Evolutionary conservation across 176 grass and related monocot genomes (phyloP), one percentile per base, ranked within the genome.

Genomic region (Phragmites australis): DNA sequence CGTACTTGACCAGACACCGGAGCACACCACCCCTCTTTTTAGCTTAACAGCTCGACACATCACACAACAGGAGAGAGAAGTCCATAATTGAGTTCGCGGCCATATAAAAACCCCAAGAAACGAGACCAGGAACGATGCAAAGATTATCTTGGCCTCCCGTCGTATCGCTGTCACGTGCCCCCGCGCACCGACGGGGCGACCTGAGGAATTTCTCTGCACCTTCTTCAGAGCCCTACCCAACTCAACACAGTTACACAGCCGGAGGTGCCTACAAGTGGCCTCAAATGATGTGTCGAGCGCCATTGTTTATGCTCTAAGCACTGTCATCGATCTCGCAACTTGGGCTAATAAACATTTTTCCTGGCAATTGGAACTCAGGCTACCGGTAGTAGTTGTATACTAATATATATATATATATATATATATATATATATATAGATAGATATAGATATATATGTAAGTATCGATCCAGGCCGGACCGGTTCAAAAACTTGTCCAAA

Each of bases 81-180:
- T 45, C 53, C 31, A 55, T 81, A 76, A 70, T 85, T 55, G 87
- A 84, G 61, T 1, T 82, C 21, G 40, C 48, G 68, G 51, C 78
- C 19, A 58, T 81, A 77, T 46, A 73, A 80, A 69, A 81, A 25
- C 17, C 15, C 10, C 14, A 12, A 9, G 31, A 79, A 74, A 9
- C 61, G 70, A 81, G 69, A 84, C 87, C 87, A 45, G 70, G 69
- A 64, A 72, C 57, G 81, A 84, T 69, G 81, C 81, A 64, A 89
- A 85, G 88, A 85, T 89, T 43, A 82, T 70, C 83, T 82, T 85
- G 45, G 69, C 82, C 56, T 62, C 76, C n/a, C 60, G 6, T n/a
- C 87, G 83, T 86, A 85, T 82, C 72, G 83, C 78, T 85, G 78
- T 89, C 88, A 89, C 83, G 88, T 89, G 88, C 88, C 53, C 71